phyloP scores from a whole-genome alignment of 2,329 filamentous ascomycete species.

The Diaporthe destruens region DNA sequence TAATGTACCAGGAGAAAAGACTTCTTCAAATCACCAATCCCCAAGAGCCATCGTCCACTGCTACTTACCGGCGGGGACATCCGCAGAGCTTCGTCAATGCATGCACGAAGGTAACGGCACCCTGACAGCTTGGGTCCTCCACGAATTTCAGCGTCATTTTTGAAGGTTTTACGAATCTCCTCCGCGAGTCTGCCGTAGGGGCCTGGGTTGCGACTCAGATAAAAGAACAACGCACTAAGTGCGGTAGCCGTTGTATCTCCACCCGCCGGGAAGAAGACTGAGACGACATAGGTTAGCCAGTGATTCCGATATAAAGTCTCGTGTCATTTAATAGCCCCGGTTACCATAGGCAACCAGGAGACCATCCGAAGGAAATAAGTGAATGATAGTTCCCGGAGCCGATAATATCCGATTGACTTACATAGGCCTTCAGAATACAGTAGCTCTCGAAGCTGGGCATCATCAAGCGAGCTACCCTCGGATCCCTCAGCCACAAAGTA shows the following conservation, averaged over 20 bases:
- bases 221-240: constrained; percentile 9
- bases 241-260: constrained; percentile 24
- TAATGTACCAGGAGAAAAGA: too few relatives aligned
- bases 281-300: not conserved
- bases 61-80: constrained; percentile 24
- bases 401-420: not conserved
- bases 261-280: constrained; percentile 20
- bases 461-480: constrained; percentile 25
- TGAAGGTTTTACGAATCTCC: constrained; percentile 5
- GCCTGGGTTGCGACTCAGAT: not conserved
- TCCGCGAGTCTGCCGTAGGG: constrained; percentile 7
- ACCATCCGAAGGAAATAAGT: too few relatives aligned
- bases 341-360: not conserved
- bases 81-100: constrained; percentile 24
- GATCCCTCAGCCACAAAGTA: constrained; percentile 56
- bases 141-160: not conserved
- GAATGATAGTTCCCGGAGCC: too few relatives aligned
- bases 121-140: constrained; percentile 5
- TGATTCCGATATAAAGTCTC: not conserved
- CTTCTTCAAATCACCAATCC: too few relatives aligned
- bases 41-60: too few relatives aligned
- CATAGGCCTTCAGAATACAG: constrained; percentile 28
- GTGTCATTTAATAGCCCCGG: too few relatives aligned
- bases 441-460: constrained; percentile 38
- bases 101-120: constrained; percentile 16